Evolutionary conservation across 345 rosid species (phyloP).

Genomic region (Orychophragmus violaceus): DNA sequence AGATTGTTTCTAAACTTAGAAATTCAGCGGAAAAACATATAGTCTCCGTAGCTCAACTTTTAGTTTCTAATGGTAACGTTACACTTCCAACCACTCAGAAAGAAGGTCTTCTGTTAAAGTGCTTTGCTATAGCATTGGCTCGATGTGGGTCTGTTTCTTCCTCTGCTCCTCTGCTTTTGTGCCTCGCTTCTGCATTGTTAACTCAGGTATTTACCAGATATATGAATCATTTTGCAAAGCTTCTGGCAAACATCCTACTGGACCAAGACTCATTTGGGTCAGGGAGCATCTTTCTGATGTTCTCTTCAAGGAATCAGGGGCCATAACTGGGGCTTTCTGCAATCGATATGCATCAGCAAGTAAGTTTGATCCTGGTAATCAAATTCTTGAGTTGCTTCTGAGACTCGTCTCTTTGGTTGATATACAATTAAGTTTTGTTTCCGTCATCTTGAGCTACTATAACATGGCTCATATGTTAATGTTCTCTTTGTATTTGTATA

Average conservation of each 20-base stretch:
- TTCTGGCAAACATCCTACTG: no score
- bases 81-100: constrained; percentile 13
- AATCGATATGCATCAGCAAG: constrained; percentile 61
- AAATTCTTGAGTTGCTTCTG: constrained; percentile 66
- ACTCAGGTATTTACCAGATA: constrained; percentile 50
- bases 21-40: constrained; percentile 51
- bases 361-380: constrained; percentile 58
- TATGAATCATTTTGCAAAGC: constrained; percentile 40
- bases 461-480: not conserved
- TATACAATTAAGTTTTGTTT: constrained; percentile 55
- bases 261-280: constrained; percentile 32
- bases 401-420: constrained; percentile 75
- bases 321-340: constrained; percentile 67
- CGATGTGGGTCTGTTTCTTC: constrained; percentile 62
- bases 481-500: not conserved
- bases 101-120: constrained; percentile 48
- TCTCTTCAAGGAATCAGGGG: constrained; percentile 76
- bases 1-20: constrained; percentile 43
- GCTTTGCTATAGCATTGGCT: constrained; percentile 68
- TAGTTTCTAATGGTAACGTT: constrained; percentile 38
- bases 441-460: not conserved
- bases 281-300: constrained; percentile 52
- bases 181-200: constrained; percentile 65
- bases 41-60: constrained; percentile 38
- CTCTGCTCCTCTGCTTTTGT: constrained; percentile 42